Evolutionary conservation across 73 alveolate genomes (phyloP).

Genomic region (Urostyla sp.): DNA sequence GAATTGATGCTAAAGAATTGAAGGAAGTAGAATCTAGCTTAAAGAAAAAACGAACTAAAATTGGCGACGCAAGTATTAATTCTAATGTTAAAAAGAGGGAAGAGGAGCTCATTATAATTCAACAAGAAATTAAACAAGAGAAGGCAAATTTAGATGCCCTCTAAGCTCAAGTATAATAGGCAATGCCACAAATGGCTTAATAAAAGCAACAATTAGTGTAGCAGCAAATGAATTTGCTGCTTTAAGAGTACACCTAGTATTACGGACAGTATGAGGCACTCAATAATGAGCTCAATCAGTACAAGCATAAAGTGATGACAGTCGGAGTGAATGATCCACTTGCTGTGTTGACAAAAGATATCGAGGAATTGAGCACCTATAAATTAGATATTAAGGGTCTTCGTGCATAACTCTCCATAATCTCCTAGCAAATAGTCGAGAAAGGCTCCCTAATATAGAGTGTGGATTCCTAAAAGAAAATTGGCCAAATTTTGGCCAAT

Average conservation of each 20-base stretch:
- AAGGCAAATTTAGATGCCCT: neutral
- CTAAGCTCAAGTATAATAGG: neutral
- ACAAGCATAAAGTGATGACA: neutral
- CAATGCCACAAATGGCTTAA: neutral
- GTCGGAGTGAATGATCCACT: neutral
- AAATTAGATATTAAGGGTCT: conserved; percentile 13
- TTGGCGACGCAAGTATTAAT: conserved; percentile 34
- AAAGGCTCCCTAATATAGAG: conserved; percentile 7
- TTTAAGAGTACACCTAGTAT: neutral
- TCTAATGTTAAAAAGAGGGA: neutral
- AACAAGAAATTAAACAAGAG: neutral
- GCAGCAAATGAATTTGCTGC: neutral
- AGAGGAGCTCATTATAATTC: neutral
- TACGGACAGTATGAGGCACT: neutral
- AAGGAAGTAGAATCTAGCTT: neutral
- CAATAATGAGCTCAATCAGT: conserved; percentile 7
- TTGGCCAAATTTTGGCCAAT: neutral
- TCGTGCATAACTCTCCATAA: neutral
- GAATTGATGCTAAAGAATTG: conserved; percentile 11
- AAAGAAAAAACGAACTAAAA: conserved; percentile 1
- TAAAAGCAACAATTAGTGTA: neutral
- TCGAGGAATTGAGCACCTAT: neutral
- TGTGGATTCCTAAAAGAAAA: conserved; percentile 14
- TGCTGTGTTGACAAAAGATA: conserved; percentile 3
- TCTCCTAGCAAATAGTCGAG: neutral